These are phyloP conservation scores for Adansonia madagascariensis DNA, from an alignment of 441 rosid species.

Conservation along the genomic window DNA sequence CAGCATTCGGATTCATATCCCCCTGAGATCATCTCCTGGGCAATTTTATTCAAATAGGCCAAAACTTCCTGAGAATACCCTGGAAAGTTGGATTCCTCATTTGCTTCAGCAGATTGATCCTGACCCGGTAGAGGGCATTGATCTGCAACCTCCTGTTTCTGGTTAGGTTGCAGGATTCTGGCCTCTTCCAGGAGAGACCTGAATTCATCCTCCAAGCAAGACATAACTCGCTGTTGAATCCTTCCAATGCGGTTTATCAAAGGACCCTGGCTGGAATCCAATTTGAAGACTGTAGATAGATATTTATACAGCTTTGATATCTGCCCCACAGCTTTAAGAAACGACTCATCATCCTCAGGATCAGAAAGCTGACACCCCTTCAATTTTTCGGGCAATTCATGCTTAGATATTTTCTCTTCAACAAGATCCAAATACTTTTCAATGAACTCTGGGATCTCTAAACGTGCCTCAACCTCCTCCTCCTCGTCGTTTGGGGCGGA, in stretches of 20 bases:
- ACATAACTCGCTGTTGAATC: conserved; percentile 71
- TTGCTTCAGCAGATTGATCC: conserved; percentile 24
- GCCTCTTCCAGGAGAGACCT: conserved; percentile 58
- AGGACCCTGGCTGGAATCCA: conserved; percentile 39
- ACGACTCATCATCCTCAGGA: conserved; percentile 46
- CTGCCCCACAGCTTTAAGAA: conserved; percentile 52
- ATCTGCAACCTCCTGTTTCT: not conserved
- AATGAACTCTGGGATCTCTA: conserved; percentile 53
- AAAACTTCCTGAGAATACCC: conserved; percentile 49
- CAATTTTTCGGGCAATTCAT: conserved; percentile 48
- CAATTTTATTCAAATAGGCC: conserved; percentile 49
- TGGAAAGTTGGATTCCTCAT: conserved; percentile 30
- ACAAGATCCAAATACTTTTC: conserved; percentile 66
- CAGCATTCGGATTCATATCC: conserved; percentile 72
- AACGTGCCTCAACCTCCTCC: conserved; percentile 20
- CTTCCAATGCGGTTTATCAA: conserved; percentile 58
- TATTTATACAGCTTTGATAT: conserved; percentile 46
- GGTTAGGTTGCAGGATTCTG: conserved; percentile 21
- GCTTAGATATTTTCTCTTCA: conserved; percentile 44
- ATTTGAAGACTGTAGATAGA: conserved; percentile 36
- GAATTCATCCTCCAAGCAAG: conserved; percentile 71
- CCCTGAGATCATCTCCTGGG: conserved; percentile 58
- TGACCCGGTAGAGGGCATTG: not conserved
- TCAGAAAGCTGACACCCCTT: conserved; percentile 37
- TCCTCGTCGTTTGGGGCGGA: conserved; percentile 18